Base-by-base conservation (phyloP, 2,329 filamentous ascomycete genomes). In the Dothistroma septosporum region DNA sequence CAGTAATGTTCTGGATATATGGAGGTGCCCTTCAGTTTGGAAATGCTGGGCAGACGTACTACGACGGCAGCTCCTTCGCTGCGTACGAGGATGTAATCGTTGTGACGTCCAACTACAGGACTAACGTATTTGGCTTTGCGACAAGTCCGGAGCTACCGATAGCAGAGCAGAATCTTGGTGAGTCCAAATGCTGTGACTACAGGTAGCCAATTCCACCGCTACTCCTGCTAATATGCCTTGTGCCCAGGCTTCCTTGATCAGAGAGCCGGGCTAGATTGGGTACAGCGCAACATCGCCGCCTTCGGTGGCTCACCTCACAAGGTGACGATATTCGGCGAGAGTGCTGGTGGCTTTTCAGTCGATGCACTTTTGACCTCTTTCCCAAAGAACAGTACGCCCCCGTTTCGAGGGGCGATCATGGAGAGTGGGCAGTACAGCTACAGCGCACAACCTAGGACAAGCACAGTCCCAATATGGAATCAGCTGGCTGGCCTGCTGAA, bases 61-160 rank as follows among this genome's bases (percentile, higher is more conserved):
- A 75, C 57, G 69, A 74, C 50, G 73, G 73, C 1, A 72, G 70
- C 56, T 64, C 50, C 16, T 72, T 75, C 47, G 74, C 74, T 16
- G 64, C 65, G 4, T 70, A 74, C 44, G 69, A 74, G 48, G 72
- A 75, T 63, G 72, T 75, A 7, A 68, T 76, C 33, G 68, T 75
- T 12, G 74, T 75, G 1, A 69, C 70, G 2, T 55, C 66, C 12
- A 75, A 75, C 47, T 75, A 75, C 58, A 60, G 73, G 4, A 74
- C 73, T 0, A 75, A 75, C 47, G 68, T 60, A n/a, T 78, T 79
- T 63, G 77, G 77, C 11, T 79, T 79, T 66, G 72, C 73, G 65
- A 66, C 66, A 61, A 60, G 75, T 60, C 62, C 76, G 60, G 65
- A 76, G 64, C 59, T 78, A 9, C 74, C 74, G 5, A 28, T 66